Conservation (phyloP, 2,329 filamentous ascomycete species). For the Talaromyces funiculosus region DNA sequence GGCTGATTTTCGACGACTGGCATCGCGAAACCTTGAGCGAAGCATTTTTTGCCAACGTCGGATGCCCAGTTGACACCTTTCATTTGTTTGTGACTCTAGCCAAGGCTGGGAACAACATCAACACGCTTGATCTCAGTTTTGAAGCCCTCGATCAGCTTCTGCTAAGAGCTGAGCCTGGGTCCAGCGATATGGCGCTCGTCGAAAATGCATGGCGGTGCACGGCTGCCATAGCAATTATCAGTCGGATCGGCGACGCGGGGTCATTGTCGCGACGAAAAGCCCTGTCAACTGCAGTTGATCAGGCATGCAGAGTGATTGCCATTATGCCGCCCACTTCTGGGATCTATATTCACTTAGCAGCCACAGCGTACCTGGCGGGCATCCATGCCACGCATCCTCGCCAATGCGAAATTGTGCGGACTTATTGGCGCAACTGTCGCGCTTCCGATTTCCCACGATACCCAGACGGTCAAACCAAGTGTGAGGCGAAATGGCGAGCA, state of each 20-base stretch:
- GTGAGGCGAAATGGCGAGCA: slow-evolving; percentile 31
- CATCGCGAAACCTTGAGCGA: slow-evolving; percentile 32
- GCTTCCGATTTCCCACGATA: slow-evolving; percentile 37
- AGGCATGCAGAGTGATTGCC: slow-evolving; percentile 32
- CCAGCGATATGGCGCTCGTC: slow-evolving; percentile 16
- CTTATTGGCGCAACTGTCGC: slow-evolving; percentile 37
- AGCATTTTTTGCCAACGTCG: slow-evolving; percentile 34
- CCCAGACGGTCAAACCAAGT: slow-evolving; percentile 26
- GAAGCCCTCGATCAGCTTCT: slow-evolving; percentile 18
- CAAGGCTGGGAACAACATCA: slow-evolving; percentile 18
- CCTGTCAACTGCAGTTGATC: slow-evolving; percentile 28
- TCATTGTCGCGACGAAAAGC: slow-evolving; percentile 15
- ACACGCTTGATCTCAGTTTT: slow-evolving; percentile 10
- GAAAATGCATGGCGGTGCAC: slow-evolving; percentile 34
- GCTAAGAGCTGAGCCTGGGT: slow-evolving; percentile 1
- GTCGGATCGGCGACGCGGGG: slow-evolving; percentile 8
- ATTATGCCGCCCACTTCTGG: slow-evolving; percentile 28
- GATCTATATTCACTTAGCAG: slow-evolving; percentile 39
- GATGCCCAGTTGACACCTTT: slow-evolving; percentile 36
- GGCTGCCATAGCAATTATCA: slow-evolving; percentile 30
- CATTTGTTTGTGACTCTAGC: slow-evolving; percentile 32
- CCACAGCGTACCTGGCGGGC: slow-evolving; percentile 33
- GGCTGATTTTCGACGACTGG: slow-evolving; percentile 39
- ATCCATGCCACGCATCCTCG: slow-evolving; percentile 28
- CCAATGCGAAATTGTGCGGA: slow-evolving; percentile 33